phyloP scores from a whole-genome alignment of 73 alveolate species.

The Uronychia binucleata region DNA sequence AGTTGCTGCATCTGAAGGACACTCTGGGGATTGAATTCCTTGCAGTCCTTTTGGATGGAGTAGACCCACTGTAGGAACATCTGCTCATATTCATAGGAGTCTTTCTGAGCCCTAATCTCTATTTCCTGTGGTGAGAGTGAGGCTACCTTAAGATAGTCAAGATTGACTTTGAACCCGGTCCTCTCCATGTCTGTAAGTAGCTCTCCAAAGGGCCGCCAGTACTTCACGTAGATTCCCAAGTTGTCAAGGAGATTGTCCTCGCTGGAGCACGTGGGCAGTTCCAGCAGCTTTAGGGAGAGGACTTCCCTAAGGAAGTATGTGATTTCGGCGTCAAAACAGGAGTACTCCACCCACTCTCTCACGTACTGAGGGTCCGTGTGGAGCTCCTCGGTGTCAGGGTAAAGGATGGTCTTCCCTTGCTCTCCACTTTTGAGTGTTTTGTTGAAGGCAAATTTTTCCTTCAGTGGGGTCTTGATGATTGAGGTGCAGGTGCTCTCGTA shows the following conservation, averaged over 20 bases:
- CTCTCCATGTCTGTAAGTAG: slow-evolving; percentile 91
- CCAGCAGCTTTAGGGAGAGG: slow-evolving; percentile 23
- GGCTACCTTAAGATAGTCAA: slow-evolving; percentile 60
- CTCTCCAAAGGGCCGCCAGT: slow-evolving; percentile 92
- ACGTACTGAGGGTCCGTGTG: slow-evolving; percentile 72
- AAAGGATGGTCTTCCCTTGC: slow-evolving; percentile 67
- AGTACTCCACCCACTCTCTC: slow-evolving; percentile 78
- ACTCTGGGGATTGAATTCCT: slow-evolving; percentile 77
- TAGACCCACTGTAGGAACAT: slow-evolving; percentile 78
- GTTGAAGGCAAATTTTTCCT: slow-evolving; percentile 65
- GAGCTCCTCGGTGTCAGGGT: slow-evolving; percentile 82
- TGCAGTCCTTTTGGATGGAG: slow-evolving; percentile 63
- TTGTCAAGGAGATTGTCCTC: slow-evolving; percentile 63
- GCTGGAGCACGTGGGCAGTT: slow-evolving; percentile 5
- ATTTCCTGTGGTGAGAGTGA: slow-evolving; percentile 14
- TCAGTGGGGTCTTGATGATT: slow-evolving; percentile 66
- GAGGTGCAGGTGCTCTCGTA: slow-evolving; percentile 24
- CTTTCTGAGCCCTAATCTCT: slow-evolving; percentile 73
- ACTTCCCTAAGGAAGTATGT: slow-evolving; percentile 72
- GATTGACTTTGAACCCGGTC: slow-evolving; percentile 77
- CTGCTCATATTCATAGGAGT: slow-evolving; percentile 53
- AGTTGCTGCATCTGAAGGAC: slow-evolving; percentile 72
- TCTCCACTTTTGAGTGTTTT: slow-evolving; percentile 71
- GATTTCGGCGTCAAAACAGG: slow-evolving; percentile 90
- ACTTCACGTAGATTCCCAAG: slow-evolving; percentile 69